phyloP scores from a whole-genome alignment of 1,284 basidiomycete species.

The Taiwanofungus camphoratus region DNA sequence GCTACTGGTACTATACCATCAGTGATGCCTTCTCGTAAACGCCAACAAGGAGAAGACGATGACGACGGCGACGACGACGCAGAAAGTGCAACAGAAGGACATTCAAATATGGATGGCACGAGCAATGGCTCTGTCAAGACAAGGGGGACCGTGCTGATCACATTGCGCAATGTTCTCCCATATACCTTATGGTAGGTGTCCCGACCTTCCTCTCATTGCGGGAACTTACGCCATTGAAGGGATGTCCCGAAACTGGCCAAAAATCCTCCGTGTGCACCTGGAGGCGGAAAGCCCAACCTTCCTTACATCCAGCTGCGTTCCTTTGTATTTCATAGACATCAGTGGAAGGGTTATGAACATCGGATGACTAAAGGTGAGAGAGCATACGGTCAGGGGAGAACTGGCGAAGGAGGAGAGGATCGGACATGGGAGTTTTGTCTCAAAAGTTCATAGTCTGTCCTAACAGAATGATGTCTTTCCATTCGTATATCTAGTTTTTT shows the following conservation, averaged over 20 bases:
- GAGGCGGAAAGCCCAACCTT: conserved; percentile 50
- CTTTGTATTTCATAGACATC: conserved; percentile 70
- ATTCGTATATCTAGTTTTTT: too few species aligned
- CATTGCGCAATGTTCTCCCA: conserved; percentile 81
- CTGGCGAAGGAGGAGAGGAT: conserved; percentile 70
- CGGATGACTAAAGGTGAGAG: conserved; percentile 85
- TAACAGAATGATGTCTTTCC: too few species aligned
- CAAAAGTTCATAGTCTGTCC: conserved; percentile 20
- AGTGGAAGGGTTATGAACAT: conserved; percentile 87
- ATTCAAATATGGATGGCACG: too few species aligned
- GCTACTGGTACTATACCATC: conserved; percentile 51
- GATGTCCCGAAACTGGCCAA: conserved; percentile 79
- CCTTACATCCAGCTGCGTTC: conserved; percentile 73
- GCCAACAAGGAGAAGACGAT: conserved; percentile 41
- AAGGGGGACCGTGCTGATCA: conserved; percentile 77
- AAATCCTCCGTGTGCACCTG: conserved; percentile 47
- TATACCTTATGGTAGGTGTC: conserved; percentile 81
- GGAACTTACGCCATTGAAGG: too few species aligned
- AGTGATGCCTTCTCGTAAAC: conserved; percentile 35
- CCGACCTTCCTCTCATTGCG: too few species aligned
- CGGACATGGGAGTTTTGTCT: conserved; percentile 76
- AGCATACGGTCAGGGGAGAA: conserved; percentile 56
- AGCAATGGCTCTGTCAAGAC: conserved; percentile 5
- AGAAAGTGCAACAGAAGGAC: too few species aligned
- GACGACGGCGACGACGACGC: conserved; percentile 26